A percentile compares a stretch with the other conserved stretches of the same genome.
These are phyloP conservation scores for Wickerhamiella sergipiensis DNA, from an alignment of 805 yeast genomes.

Conservation along the genomic window DNA sequence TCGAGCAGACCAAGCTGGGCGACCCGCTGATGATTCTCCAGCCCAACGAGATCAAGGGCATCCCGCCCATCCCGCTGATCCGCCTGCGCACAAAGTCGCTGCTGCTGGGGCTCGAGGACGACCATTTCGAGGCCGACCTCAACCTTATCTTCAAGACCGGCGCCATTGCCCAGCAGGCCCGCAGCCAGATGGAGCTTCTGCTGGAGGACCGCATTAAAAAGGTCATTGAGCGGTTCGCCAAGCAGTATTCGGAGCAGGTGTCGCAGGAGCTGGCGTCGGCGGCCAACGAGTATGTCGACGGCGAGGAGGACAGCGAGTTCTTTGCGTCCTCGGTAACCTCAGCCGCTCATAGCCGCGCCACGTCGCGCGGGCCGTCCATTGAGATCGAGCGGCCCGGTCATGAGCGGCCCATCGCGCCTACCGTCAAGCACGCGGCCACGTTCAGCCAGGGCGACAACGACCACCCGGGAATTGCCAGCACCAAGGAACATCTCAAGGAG, in stretches of 20 bases:
- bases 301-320: background rate
- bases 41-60: slow-evolving; percentile 19
- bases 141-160: slow-evolving; percentile 56
- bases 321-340: background rate
- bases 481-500: background rate
- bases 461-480: background rate
- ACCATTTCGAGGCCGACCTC: slow-evolving; percentile 73
- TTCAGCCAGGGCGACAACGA: background rate
- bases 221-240: slow-evolving; percentile 3
- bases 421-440: background rate
- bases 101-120: slow-evolving; percentile 64
- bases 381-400: background rate
- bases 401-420: too few relatives aligned
- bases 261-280: background rate
- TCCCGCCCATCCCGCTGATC: slow-evolving; percentile 31
- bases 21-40: slow-evolving; percentile 14
- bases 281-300: background rate
- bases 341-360: background rate
- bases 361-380: background rate
- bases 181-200: slow-evolving; percentile 6
- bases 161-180: slow-evolving; percentile 13
- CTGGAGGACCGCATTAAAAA: slow-evolving; percentile 11
- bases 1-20: slow-evolving; percentile 19
- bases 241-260: background rate
- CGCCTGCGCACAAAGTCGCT: slow-evolving; percentile 42